Base-by-base conservation (phyloP, 176 grass and related monocot species). In the Carex littledalei region DNA sequence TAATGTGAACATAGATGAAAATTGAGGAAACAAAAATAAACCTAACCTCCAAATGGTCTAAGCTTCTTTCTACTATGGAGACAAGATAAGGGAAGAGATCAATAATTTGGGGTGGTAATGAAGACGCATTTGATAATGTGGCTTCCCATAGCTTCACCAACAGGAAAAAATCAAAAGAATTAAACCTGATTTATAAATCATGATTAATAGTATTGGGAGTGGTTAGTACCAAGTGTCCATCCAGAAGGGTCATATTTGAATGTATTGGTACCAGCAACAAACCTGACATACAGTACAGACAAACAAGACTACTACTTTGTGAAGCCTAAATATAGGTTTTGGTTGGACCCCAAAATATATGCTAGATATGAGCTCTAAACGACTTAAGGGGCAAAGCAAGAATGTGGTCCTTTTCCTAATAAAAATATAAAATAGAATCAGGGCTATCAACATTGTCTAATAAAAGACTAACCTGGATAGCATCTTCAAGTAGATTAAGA, bases 401-500 rank as follows among this genome's bases (percentile, higher is more conserved):
- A 39, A 39, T 39, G 37, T 39, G 26, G 2, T 57, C 16, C 74
- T 3, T 78, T 56, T 78, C 18, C 26, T 57, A 50, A 50, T 11
- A 50, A 50, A 50, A 50, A 50, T 50, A 50, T 50, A 50, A 50
- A 50, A 50, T 50, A 50, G 47, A 50, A 50, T 50, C 47, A 50
- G 47, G 47, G 47, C 47, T 12, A 50, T 50, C 47, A 50, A 50
- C 47, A 78, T 57, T 55, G 17, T 72, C 68, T 12, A 78, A 57
- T 56, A 34, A 78, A 84, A 37, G 61, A 89, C 86, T 89, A 84
- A 99, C 96, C 90, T 95, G 79, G 77, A 99, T 68, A 89, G 93
- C 93, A 79, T 95, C 96, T 89, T 99, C 96, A 0, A 99, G 96
- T 86, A 99, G 96, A 89, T 98, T 98, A 88, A 98, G 96, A 88